Evolutionary conservation across 441 rosid species (phyloP), one percentile per base, ranked within the genome.

Genomic region (Hypseocharis bilobata): DNA sequence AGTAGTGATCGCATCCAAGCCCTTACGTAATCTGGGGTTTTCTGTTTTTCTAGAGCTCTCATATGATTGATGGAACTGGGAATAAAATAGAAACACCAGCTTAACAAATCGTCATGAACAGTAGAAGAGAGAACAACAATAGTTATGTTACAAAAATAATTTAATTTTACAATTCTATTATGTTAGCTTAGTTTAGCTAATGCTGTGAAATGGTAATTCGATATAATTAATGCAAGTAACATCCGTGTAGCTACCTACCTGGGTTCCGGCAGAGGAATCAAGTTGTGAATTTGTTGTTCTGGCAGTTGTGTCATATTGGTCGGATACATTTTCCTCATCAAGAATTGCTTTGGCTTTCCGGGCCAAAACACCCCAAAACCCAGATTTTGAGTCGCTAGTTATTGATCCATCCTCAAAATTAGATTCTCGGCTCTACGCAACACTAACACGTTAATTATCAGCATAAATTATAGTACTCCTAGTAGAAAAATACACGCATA

Each of bases 331-430:
- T 61, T 91, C 96, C 6, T 93, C 99, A 5, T 93, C 99, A 13
- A 93, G 75, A 76, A 93, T 91, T 34, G 92, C 84, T 82, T 89
- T 93, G 25, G 97, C 99, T 81, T 91, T 93, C 49, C 89, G 91
- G 64, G 99, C 97, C 72, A 93, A 72, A 64, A 89, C 83, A 22
- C 93, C 97, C 99, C 99, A 93, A 75, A 93, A 89, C 29, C 96
- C 96, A 63, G 76, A 72, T 47, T 83, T 88, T 0, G 86, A 67
- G 42, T 84, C 95, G 58, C 69, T 74, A 65, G 64, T 73, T 13
- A 11, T 63, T 14, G 77, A 71, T 17, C 76, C 51, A 36, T 79
- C 84, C 38, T 86, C 95, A 62, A 83, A 86, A 22, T 49, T 28
- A 27, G 8, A 32, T 32, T 45, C 52, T 6, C 17, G 52, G 22